These are phyloP conservation scores for Metschnikowia hibisci DNA, from an alignment of 805 yeast genomes.

Conservation along the genomic window DNA sequence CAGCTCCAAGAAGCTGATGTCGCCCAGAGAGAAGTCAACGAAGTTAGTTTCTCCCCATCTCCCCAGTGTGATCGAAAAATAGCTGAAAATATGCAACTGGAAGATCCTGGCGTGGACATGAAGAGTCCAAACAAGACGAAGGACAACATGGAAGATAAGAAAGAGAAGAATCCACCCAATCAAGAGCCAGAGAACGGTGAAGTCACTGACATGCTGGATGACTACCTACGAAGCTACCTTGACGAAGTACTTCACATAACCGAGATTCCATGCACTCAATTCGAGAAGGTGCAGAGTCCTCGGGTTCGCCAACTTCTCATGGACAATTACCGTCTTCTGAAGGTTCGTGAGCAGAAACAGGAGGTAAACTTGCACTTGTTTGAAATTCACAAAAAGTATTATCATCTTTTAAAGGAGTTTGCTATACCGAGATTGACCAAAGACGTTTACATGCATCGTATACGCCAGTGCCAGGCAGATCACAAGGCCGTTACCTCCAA, in stretches of 20 bases:
- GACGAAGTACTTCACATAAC: constrained; percentile 13
- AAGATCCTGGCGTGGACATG: neutral
- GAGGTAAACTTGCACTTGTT: constrained; percentile 24
- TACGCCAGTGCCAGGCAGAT: neutral
- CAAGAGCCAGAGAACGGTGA: neutral
- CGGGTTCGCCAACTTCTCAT: constrained; percentile 22
- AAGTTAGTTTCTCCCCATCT: too few relatives aligned
- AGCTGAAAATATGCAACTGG: neutral
- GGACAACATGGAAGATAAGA: too few relatives aligned
- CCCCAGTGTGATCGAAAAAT: neutral
- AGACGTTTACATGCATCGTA: constrained; percentile 15
- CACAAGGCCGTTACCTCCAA: neutral
- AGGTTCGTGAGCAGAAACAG: constrained; percentile 18
- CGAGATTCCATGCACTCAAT: constrained; percentile 3
- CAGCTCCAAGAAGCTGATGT: constrained; percentile 6
- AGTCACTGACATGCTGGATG: constrained; percentile 4
- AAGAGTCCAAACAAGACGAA: too few relatives aligned
- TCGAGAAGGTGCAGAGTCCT: constrained; percentile 11
- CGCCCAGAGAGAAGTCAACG: neutral
- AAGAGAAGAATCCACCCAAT: too few relatives aligned
- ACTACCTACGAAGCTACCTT: constrained; percentile 27
- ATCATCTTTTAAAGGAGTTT: constrained; percentile 23
- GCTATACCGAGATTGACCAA: constrained; percentile 28
- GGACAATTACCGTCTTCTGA: constrained; percentile 27
- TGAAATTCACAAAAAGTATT: constrained; percentile 26